Evolutionary conservation across 495 filamentous ascomycete species (phyloP), one percentile per base, ranked within the genome.

Genomic region (Penicillium pancosmium): DNA sequence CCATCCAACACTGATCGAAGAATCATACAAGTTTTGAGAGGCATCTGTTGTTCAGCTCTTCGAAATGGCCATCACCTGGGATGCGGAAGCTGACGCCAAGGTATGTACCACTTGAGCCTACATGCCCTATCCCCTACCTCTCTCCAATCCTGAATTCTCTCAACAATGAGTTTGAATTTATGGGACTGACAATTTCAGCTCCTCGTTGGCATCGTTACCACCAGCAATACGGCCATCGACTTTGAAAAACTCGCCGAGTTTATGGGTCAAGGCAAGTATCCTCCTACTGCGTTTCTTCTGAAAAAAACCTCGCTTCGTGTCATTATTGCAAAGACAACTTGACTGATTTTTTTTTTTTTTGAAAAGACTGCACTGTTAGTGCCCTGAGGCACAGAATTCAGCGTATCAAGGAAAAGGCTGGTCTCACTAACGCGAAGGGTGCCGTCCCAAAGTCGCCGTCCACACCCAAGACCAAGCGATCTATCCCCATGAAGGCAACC

Each of bases 371-470:
- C 53, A 57, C 56, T 0, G 35, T 60, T 3, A 54, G 56, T 5
- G 61, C 61, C 0, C 8, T 64, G 8, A 59, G 56, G 27, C 61
- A 64, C 35, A 57, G 61, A 15, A 13, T 64, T 6, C 41, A 36
- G 16, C 61, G 61, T 3, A 35, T 64, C 18, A 57, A 50, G 27
- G 54, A 56, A 4, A 49, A 16, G 7, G 53, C 50, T 7, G 54
- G 50, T n/a, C 7, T 46, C 10, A 8, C 41, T 5, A 19, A 6
- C 41, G 5, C 41, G 36, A 38, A 38, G 12, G 5, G 27, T n/a
- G 36, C 12, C 15, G 2, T 3, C 36, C 41, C 41, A 44, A 44
- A 44, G 41, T 16, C 41, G 2, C 41, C n/a, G n/a, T 16, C 41
- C 5, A 44, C 41, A 6, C 16, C 41, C 5, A 44, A 44, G 41